Conservation (phyloP, 78 protist species). For the Dictyostelium capitatum region DNA sequence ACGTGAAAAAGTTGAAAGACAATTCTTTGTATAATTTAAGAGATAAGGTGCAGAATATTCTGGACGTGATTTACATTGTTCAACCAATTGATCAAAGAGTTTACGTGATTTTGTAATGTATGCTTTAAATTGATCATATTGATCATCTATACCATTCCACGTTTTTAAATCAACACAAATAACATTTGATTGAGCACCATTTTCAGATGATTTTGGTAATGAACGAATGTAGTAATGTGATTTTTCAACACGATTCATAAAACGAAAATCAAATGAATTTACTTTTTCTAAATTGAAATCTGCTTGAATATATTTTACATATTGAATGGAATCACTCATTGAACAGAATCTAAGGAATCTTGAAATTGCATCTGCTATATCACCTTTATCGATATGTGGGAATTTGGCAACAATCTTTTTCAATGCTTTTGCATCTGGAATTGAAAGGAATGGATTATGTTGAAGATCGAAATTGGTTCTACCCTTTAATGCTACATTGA, state of each 20-base stretch:
- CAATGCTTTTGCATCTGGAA: conserved; percentile 4
- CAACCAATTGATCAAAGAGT: neutral
- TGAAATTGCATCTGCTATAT: neutral
- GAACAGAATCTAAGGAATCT: conserved; percentile 1
- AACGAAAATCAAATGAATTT: neutral
- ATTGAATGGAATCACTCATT: conserved; percentile 16
- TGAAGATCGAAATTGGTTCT: neutral
- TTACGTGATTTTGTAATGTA: neutral
- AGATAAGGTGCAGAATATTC: conserved; percentile 4
- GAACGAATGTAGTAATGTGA: neutral
- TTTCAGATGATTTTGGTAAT: neutral
- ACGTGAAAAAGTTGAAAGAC: neutral
- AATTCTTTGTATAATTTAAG: conserved; percentile 3
- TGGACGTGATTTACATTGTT: neutral
- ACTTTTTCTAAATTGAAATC: conserved; percentile 2
- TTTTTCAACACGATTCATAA: neutral
- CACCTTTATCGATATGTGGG: neutral
- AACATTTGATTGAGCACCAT: neutral
- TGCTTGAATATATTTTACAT: neutral
- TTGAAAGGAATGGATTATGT: conserved; percentile 10
- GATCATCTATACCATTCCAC: conserved; percentile 29
- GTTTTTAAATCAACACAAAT: conserved; percentile 12
- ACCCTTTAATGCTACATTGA: conserved; percentile 5
- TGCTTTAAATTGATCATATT: neutral
- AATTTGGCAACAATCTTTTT: neutral